A percentile compares a stretch with the other conserved stretches of the same genome.
phyloP scores from a whole-genome alignment of 1,139 yeast genomes.

The Zhuliangozyma parablackwelliae region DNA sequence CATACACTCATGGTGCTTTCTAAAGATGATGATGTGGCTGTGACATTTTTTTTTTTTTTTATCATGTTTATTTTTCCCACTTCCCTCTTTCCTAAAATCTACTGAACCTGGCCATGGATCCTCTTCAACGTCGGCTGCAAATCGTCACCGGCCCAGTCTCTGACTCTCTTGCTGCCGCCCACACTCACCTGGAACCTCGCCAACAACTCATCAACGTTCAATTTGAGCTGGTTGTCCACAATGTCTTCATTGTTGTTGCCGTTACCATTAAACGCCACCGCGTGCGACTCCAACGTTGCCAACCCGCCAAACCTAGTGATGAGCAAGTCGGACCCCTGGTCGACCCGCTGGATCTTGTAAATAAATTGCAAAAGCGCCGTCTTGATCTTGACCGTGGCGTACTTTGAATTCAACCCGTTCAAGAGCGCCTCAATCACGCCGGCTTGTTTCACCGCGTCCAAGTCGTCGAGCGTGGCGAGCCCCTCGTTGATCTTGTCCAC shows the following conservation, averaged over 20 bases:
- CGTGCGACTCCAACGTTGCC: conserved; percentile 43
- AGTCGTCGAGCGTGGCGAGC: conserved; percentile 43
- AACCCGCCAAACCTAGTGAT: conserved; percentile 62
- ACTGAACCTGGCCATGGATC: conserved; percentile 17
- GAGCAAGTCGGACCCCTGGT: conserved; percentile 58
- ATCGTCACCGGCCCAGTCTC: conserved; percentile 60
- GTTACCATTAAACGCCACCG: conserved; percentile 16
- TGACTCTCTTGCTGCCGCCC: conserved; percentile 47
- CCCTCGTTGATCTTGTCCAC: conserved; percentile 46
- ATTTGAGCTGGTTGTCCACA: conserved; percentile 29
- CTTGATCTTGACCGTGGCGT: conserved; percentile 35
- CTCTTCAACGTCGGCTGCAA: conserved; percentile 41
- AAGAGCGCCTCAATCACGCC: conserved; percentile 67
- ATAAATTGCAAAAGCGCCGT: conserved; percentile 40
- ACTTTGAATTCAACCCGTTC: conserved; percentile 51
- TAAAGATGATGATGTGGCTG: no score
- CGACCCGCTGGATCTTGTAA: conserved; percentile 48
- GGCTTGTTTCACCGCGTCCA: conserved; percentile 45
- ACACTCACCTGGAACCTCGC: conserved; percentile 41
- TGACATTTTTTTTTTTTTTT: not conserved
- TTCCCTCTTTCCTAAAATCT: not conserved
- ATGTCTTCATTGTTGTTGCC: conserved; percentile 14
- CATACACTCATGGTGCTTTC: no score
- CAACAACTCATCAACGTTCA: conserved; percentile 45
- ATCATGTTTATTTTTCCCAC: not conserved